Conservation (phyloP, 2,329 filamentous ascomycete species). For the Fusarium bulbicola region DNA sequence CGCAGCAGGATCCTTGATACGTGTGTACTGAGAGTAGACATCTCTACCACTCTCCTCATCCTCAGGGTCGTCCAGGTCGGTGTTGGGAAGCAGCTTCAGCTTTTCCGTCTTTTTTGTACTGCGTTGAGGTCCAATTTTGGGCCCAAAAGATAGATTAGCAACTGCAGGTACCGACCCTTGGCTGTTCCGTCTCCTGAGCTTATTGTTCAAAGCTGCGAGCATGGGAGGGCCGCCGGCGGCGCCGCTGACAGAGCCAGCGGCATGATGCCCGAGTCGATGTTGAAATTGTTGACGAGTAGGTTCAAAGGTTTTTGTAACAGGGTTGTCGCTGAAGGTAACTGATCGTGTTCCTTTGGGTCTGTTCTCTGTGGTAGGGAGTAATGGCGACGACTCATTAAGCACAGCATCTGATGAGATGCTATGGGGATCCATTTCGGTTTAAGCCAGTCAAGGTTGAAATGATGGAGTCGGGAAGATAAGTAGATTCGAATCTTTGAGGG, state of each 20-base stretch:
- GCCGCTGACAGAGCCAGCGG: conserved; percentile 42
- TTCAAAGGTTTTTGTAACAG: conserved; percentile 69
- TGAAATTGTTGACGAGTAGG: conserved; percentile 49
- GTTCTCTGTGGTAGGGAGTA: conserved; percentile 45
- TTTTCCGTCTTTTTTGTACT: conserved; percentile 97
- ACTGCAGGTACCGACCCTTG: conserved; percentile 64
- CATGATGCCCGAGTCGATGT: conserved; percentile 44
- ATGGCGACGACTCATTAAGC: conserved; percentile 48
- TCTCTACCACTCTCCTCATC: conserved; percentile 93
- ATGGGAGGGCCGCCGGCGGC: conserved; percentile 61
- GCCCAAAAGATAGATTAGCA: conserved; percentile 48
- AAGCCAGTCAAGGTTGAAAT: conserved; percentile 16
- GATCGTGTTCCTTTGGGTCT: conserved; percentile 64
- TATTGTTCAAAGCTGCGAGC: conserved; percentile 85
- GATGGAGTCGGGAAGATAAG: conserved; percentile 4
- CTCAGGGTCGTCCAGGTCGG: conserved; percentile 80
- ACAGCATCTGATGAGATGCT: conserved; percentile 27
- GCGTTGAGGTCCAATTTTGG: conserved; percentile 92
- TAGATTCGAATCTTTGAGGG: conserved; percentile 11
- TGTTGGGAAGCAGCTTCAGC: conserved; percentile 94
- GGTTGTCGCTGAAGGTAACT: conserved; percentile 81
- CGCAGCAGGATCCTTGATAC: conserved; percentile 96
- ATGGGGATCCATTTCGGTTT: conserved; percentile 41
- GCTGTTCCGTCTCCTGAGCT: conserved; percentile 86
- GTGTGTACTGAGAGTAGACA: conserved; percentile 96